A percentile compares a stretch with the other conserved stretches of the same genome.
phyloP scores from a whole-genome alignment of 2,329 filamentous ascomycete genomes.

The Cladophialophora yegresii region DNA sequence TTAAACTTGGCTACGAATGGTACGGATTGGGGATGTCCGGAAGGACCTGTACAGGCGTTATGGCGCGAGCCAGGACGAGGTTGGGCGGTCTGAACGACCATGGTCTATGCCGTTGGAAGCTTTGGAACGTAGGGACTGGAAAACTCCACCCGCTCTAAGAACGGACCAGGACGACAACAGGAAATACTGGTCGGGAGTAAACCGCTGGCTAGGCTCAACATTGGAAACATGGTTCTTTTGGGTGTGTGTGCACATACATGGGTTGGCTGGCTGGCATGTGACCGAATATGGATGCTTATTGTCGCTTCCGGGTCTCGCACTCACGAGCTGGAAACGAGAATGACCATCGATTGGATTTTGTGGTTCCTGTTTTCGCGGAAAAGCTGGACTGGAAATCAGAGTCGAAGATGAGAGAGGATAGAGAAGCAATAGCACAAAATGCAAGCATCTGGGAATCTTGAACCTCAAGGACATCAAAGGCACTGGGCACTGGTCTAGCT shows the following conservation, averaged over 20 bases:
- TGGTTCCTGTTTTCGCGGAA: not conserved
- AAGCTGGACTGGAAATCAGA: not conserved
- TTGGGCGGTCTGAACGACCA: not conserved
- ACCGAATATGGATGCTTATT: not conserved
- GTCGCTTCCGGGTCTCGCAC: not conserved
- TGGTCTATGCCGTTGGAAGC: not conserved
- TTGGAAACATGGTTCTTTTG: not conserved
- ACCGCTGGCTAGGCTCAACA: not conserved
- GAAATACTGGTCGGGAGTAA: not conserved
- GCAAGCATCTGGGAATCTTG: not conserved
- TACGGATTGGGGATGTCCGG: constrained; percentile 20
- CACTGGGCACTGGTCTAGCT: not conserved
- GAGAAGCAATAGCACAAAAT: not conserved
- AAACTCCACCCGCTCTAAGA: not conserved
- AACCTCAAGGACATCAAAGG: not conserved
- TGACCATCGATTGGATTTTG: not conserved
- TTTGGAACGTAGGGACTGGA: not conserved
- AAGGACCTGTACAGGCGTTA: constrained; percentile 31
- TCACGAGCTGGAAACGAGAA: not conserved
- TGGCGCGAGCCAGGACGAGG: constrained; percentile 18
- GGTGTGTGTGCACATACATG: not conserved
- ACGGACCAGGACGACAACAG: not conserved
- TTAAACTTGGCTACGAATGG: constrained; percentile 19
- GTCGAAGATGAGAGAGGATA: not conserved
- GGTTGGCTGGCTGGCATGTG: not conserved